Base-by-base conservation (phyloP, 345 rosid genomes). In the Balakata baccata region DNA sequence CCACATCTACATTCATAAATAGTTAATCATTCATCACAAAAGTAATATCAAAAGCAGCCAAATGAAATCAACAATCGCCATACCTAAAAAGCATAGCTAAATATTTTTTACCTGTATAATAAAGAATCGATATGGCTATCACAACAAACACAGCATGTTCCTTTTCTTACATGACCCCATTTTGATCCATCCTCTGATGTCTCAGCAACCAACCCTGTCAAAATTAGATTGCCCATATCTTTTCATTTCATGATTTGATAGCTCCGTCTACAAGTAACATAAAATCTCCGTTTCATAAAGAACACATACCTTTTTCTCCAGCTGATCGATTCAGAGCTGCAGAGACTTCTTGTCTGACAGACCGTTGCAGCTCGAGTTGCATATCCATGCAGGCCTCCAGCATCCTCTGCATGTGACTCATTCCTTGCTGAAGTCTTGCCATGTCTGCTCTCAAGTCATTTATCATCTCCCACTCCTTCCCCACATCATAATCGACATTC, bases 351-450 rank as follows among this genome's bases (percentile, higher is more conserved):
- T 96, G 99, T 77, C 98, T 88, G 29, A 96, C 99, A 7, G 99
- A 92, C 66, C 98, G 93, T 81, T 96, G 99, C 77, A 96, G 78
- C 89, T 93, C 99, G 52, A 96, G 86, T 63, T 96, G 99, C 99
- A 96, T 96, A 81, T 96, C 97, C 98, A 96, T 93, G 86, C 98
- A 91, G 75, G 98, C 93, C 75, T 96, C 99, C 63, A 96, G 77
- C 96, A 90, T 93, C 80, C 97, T 90, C 86, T 96, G 99, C 99
- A 96, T 93, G 84, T 93, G 94, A 76, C 88, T 91, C 99, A 93
- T 93, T 25, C 96, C 97, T 81, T 96, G 99, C 78, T 96, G 99
- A 72, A 96, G 89, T 80, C 96, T 89, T 47, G 90, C 84, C 89
- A 96, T 90, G 68, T 96, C 99, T 70, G 97, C 87, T 82, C 95